Percentiles rank a stretch among this genome's conserved stretches.
Evolutionary conservation across 2,329 filamentous ascomycete genomes (phyloP).

Genomic region (Lasiodiplodia sp.): DNA sequence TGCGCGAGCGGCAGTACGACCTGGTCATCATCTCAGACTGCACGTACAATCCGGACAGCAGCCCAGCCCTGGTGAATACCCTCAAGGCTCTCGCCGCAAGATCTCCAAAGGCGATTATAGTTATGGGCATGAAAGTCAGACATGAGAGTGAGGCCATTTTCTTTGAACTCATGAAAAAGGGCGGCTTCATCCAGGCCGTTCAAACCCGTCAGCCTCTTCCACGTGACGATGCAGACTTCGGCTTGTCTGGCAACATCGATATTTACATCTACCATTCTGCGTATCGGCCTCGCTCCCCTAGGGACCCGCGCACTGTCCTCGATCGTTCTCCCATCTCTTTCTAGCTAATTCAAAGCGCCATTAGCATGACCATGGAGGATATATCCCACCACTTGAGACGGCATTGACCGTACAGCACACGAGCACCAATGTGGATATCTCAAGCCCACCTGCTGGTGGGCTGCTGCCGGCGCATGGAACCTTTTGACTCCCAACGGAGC

Average conservation of each 20-base stretch:
- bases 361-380: neutral
- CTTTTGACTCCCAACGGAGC: slow-evolving; percentile 2
- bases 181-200: slow-evolving; percentile 36
- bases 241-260: slow-evolving; percentile 21
- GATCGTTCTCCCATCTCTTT: slow-evolving; percentile 3
- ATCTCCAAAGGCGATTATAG: slow-evolving; percentile 59
- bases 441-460: neutral
- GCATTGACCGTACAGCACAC: neutral
- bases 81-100: slow-evolving; percentile 56
- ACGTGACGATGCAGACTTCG: slow-evolving; percentile 9
- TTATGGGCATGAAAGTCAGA: slow-evolving; percentile 71
- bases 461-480: neutral
- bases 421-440: neutral
- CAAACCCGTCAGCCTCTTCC: slow-evolving; percentile 14
- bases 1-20: slow-evolving; percentile 57
- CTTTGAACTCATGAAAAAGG: slow-evolving; percentile 61
- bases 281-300: neutral
- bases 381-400: neutral
- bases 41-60: slow-evolving; percentile 75
- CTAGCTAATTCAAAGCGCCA: neutral
- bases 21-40: slow-evolving; percentile 73
- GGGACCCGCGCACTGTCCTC: neutral
- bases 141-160: slow-evolving; percentile 72
- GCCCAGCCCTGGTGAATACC: slow-evolving; percentile 68
- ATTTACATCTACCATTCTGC: slow-evolving; percentile 28